These are phyloP conservation scores for Psilocybe azurescens DNA, from an alignment of 768 basidiomycete species.

Conservation along the genomic window DNA sequence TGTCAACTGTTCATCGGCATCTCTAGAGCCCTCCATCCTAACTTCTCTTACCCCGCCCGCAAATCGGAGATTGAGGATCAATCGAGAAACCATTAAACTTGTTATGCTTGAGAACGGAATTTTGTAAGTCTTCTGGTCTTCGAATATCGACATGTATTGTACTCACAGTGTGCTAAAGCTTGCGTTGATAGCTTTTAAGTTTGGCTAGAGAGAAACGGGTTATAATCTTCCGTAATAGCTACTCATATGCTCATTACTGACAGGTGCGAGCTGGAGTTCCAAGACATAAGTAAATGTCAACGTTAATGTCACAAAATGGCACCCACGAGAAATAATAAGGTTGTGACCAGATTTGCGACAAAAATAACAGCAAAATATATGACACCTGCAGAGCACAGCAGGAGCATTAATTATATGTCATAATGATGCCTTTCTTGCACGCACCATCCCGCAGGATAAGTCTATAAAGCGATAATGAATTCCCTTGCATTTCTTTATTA, in stretches of 20 bases:
- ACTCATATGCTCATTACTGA: conserved; percentile 9
- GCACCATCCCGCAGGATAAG: conserved; percentile 40
- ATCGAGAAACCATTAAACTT: conserved; percentile 41
- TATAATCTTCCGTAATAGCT: background rate
- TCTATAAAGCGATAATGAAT: conserved; percentile 27
- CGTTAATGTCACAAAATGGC: background rate
- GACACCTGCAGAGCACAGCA: conserved; percentile 25
- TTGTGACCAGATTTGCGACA: conserved; percentile 35
- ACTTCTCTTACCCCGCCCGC: conserved; percentile 5
- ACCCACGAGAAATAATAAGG: conserved; percentile 38
- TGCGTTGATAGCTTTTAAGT: conserved; percentile 42
- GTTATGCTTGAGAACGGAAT: conserved; percentile 30
- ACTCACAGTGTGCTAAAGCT: conserved; percentile 43
- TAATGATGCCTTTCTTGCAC: background rate
- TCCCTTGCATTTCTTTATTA: conserved; percentile 18
- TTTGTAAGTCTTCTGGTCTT: background rate
- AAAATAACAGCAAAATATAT: conserved; percentile 41
- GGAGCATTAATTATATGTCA: too few species aligned
- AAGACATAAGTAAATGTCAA: background rate
- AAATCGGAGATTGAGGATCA: conserved; percentile 38
- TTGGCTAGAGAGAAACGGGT: conserved; percentile 23
- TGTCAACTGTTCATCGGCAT: background rate
- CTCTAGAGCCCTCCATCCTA: background rate
- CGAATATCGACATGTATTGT: background rate
- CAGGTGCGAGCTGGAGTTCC: conserved; percentile 30